phyloP scores from a whole-genome alignment of 208 protist genomes.

The Herpetomonas samuelpessoai region DNA sequence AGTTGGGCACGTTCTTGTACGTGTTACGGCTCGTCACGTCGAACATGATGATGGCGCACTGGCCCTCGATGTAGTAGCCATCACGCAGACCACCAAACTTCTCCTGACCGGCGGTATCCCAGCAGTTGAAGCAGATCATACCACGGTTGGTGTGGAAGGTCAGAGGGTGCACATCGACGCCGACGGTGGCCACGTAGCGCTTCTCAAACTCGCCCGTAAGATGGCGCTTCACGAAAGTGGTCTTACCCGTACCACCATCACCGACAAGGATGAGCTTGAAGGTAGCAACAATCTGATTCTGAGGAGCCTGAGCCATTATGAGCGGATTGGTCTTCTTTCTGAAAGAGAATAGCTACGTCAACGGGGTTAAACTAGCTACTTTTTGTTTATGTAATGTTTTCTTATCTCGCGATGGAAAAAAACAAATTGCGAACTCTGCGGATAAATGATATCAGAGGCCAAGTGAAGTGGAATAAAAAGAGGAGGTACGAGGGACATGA shows the following conservation, averaged over 20 bases:
- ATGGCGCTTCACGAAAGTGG: constrained; percentile 99
- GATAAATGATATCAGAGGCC: not conserved
- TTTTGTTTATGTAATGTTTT: no score
- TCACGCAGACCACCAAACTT: constrained; percentile 99
- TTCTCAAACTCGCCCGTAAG: constrained; percentile 99
- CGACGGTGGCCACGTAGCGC: constrained; percentile 97
- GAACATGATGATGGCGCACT: constrained; percentile 99
- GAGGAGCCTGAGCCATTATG: not conserved
- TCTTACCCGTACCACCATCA: constrained; percentile 99
- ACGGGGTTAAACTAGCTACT: no score
- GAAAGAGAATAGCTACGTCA: no score
- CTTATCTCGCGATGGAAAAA: no score
- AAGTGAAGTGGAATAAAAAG: not conserved
- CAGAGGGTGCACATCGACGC: constrained; percentile 98
- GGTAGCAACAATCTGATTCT: constrained; percentile 64
- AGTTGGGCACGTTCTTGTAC: constrained; percentile 99
- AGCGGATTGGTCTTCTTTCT: not conserved
- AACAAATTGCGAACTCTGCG: no score
- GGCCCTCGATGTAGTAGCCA: constrained; percentile 99
- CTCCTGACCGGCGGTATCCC: constrained; percentile 99
- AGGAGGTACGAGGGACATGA: not conserved
- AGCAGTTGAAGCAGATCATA: constrained; percentile 99
- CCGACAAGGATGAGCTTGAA: constrained; percentile 99
- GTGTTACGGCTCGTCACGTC: constrained; percentile 99
- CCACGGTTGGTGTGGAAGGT: constrained; percentile 99